Evolutionary conservation across 2,329 filamentous ascomycete genomes (phyloP).

Genomic region (Chalara sp.): DNA sequence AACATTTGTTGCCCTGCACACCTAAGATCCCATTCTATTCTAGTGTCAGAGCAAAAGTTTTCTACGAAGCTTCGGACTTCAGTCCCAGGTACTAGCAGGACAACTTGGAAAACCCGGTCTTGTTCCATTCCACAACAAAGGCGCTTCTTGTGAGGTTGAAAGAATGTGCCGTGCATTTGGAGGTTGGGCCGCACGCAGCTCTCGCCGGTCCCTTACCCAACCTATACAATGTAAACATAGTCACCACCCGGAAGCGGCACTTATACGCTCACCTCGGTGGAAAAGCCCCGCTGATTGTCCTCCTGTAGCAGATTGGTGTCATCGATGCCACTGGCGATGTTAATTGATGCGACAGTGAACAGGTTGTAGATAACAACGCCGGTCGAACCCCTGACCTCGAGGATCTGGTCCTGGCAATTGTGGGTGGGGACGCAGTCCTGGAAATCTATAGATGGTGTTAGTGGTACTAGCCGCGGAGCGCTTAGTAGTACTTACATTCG

Average conservation of each 20-base stretch:
- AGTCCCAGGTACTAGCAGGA: not conserved
- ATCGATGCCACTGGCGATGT: no score
- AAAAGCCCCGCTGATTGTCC: no score
- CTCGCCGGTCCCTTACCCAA: slow-evolving; percentile 13
- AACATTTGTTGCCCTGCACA: slow-evolving; percentile 2
- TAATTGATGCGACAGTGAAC: no score
- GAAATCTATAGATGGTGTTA: no score
- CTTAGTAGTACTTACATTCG: no score
- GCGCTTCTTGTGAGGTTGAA: slow-evolving; percentile 14
- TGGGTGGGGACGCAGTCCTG: slow-evolving; percentile 17
- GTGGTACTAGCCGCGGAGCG: no score
- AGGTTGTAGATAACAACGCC: no score
- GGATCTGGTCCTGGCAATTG: slow-evolving; percentile 14
- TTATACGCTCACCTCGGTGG: no score
- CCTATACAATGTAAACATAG: no score
- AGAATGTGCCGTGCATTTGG: slow-evolving; percentile 4
- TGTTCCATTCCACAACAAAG: not conserved
- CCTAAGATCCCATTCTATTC: slow-evolving; percentile 22
- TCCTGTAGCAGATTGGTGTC: no score
- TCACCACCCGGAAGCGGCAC: no score
- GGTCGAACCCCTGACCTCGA: slow-evolving; percentile 11
- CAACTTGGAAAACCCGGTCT: slow-evolving; percentile 2
- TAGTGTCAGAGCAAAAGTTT: slow-evolving; percentile 12
- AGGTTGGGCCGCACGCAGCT: slow-evolving; percentile 10
- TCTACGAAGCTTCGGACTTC: not conserved